Conservation (phyloP, 306 rosid genomes). For the Corylus avellana region DNA sequence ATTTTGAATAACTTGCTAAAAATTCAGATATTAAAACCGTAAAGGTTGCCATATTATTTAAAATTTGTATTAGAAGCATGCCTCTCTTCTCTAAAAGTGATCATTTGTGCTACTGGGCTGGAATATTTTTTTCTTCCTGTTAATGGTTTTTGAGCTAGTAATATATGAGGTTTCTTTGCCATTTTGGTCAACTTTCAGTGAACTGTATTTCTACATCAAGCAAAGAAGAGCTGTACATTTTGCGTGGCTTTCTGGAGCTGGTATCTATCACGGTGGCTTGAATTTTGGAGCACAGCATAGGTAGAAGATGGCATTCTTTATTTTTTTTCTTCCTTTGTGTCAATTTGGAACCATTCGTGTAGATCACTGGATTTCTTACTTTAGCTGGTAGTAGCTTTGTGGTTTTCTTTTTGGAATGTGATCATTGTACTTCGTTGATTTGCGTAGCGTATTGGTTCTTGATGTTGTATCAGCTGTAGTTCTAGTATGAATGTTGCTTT, state of each 20-base stretch:
- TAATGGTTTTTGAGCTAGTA: neutral
- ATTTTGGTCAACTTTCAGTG: slow-evolving; percentile 56
- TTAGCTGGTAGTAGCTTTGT: neutral
- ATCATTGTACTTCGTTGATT: slow-evolving; percentile 33
- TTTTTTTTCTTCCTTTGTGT: slow-evolving; percentile 12
- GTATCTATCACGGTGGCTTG: slow-evolving; percentile 89
- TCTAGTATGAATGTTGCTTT: neutral
- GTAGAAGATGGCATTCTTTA: slow-evolving; percentile 40
- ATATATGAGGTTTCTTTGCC: slow-evolving; percentile 23
- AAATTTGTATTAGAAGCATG: neutral
- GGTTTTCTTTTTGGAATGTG: slow-evolving; percentile 15
- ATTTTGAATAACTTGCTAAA: slow-evolving; percentile 11
- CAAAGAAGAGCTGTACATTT: slow-evolving; percentile 96
- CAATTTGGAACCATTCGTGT: neutral
- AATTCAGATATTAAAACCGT: slow-evolving; percentile 14
- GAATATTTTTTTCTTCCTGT: slow-evolving; percentile 7
- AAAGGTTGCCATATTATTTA: slow-evolving; percentile 7
- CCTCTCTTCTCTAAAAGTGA: neutral
- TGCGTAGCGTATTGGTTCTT: slow-evolving; percentile 20
- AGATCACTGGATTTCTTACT: slow-evolving; percentile 21
- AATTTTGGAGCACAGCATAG: slow-evolving; percentile 88
- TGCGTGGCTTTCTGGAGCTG: slow-evolving; percentile 99
- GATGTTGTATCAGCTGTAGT: neutral
- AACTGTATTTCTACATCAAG: slow-evolving; percentile 88
- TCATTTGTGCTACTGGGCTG: neutral